These are phyloP conservation scores for Cynanchum wilfordii DNA, from an alignment of 257 asterid species.

Conservation along the genomic window DNA sequence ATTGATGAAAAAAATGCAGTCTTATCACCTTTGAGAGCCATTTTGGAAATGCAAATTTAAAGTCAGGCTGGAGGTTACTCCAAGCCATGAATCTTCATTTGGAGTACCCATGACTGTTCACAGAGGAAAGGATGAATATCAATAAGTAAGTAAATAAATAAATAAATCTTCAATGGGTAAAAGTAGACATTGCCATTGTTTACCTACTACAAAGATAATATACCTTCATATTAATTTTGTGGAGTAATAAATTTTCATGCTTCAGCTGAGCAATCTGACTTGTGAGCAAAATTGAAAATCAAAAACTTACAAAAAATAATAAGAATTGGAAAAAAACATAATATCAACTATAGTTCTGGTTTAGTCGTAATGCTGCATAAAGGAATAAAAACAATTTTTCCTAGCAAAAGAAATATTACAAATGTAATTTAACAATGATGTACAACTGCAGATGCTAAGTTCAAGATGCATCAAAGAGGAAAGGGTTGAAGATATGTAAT, in stretches of 20 bases:
- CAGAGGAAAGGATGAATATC: too few species aligned
- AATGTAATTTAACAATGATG: background rate
- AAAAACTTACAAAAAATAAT: background rate
- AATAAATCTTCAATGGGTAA: too few species aligned
- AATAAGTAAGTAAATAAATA: too few species aligned
- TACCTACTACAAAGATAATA: background rate
- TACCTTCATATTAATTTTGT: conserved; percentile 70
- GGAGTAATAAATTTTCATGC: conserved; percentile 52
- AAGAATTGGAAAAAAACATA: background rate
- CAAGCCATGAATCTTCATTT: too few species aligned
- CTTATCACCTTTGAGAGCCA: too few species aligned
- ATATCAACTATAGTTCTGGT: background rate
- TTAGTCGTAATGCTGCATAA: background rate
- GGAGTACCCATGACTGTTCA: too few species aligned
- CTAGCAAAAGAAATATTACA: background rate
- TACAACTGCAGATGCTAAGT: background rate
- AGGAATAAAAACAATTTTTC: background rate
- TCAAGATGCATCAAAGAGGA: background rate
- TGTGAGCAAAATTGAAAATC: conserved; percentile 13
- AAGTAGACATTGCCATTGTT: conserved; percentile 1
- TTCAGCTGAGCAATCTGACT: conserved; percentile 61
- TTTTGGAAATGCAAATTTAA: too few species aligned
- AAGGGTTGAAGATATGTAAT: background rate
- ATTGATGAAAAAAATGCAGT: too few species aligned
- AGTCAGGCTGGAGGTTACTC: too few species aligned